A percentile compares a stretch with the other conserved stretches of the same genome.
Conservation (phyloP, 208 protist species). For the Acanthamoeba culbertsoni region DNA sequence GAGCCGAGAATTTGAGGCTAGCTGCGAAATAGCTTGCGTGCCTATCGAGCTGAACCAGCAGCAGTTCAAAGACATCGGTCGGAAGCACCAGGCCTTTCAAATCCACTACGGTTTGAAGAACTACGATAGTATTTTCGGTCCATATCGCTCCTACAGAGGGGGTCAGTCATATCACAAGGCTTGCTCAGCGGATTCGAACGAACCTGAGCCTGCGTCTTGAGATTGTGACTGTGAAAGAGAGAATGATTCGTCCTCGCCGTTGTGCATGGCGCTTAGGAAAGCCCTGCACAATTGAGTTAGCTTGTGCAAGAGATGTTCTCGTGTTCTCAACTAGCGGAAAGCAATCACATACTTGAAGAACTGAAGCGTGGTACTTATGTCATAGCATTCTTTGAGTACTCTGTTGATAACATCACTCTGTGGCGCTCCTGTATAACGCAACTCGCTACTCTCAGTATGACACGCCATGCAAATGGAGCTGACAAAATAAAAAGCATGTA, state of each 20-base stretch:
- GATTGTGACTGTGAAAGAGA: neutral
- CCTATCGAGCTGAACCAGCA: neutral
- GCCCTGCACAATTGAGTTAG: neutral
- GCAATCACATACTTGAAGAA: constrained; percentile 3
- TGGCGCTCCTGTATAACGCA: neutral
- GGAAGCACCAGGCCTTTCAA: neutral
- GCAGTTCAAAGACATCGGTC: neutral
- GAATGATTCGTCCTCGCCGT: neutral
- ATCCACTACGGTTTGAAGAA: neutral
- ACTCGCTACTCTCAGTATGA: neutral
- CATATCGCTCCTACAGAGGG: neutral
- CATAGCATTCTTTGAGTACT: neutral
- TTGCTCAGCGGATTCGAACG: neutral
- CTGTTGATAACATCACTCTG: neutral
- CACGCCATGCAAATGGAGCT: neutral
- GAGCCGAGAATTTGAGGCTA: neutral
- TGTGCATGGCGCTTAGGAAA: neutral
- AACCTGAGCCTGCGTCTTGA: neutral
- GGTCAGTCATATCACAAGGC: no score
- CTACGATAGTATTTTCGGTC: neutral
- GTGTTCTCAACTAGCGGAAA: no score
- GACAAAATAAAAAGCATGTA: neutral
- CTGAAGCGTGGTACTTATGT: neutral
- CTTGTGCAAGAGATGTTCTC: neutral
- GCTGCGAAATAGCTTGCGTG: neutral